phyloP scores from a whole-genome alignment of 768 basidiomycete species.

The Russula sp. region DNA sequence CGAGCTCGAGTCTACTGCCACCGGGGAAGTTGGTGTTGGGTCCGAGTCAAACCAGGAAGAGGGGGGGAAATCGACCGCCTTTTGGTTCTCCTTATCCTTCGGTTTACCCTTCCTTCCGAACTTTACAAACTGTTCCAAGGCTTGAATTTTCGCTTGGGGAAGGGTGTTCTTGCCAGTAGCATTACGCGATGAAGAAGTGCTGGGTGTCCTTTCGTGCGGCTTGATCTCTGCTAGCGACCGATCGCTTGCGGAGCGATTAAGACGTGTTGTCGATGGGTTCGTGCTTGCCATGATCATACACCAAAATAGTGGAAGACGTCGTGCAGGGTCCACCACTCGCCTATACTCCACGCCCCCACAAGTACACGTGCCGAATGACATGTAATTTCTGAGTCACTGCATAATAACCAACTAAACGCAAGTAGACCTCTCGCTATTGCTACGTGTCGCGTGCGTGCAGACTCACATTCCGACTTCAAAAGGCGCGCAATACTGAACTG shows the following conservation, averaged over 20 bases:
- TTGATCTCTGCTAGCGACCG: background rate
- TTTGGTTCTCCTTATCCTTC: background rate
- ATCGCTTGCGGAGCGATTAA: conserved; percentile 12
- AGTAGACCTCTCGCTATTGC: too few species aligned
- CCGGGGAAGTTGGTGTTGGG: background rate
- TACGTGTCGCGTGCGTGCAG: too few species aligned
- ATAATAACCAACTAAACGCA: too few species aligned
- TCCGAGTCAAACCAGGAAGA: conserved; percentile 17
- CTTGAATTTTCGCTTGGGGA: conserved; percentile 18
- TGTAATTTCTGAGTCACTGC: too few species aligned
- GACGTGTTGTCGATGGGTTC: conserved; percentile 1
- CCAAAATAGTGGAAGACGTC: background rate
- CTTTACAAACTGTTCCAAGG: conserved; percentile 20
- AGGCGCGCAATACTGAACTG: too few species aligned
- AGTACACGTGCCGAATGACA: too few species aligned
- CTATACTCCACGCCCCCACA: too few species aligned
- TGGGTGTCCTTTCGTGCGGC: background rate
- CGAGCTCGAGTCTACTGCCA: background rate
- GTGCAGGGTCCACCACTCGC: too few species aligned
- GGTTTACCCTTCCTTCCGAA: conserved; percentile 22
- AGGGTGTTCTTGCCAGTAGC: conserved; percentile 2
- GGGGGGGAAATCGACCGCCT: conserved; percentile 22
- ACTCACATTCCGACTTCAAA: too few species aligned
- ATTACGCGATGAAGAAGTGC: conserved; percentile 6
- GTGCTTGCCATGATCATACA: conserved; percentile 1